Evolutionary conservation across 2,329 filamentous ascomycete genomes (phyloP).

Genomic region (Pseudohalonectria lignicola): DNA sequence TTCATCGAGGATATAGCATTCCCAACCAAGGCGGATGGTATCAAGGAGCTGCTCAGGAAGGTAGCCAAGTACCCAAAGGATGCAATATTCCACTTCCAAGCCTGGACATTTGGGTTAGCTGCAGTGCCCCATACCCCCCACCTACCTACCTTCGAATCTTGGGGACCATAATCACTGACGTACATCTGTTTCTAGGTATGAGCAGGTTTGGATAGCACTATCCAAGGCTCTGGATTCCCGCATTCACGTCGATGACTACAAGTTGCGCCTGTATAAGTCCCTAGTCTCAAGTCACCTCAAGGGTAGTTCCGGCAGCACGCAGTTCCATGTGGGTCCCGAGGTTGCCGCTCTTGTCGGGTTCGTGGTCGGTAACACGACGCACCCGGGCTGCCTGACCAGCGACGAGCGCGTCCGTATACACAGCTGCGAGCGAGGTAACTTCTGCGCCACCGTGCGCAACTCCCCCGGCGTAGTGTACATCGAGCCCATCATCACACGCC

Average conservation of each 20-base stretch:
- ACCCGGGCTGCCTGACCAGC: constrained; percentile 61
- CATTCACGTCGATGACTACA: constrained; percentile 79
- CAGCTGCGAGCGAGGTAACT: constrained; percentile 69
- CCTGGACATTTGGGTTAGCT: constrained; percentile 82
- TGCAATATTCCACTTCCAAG: constrained; percentile 73
- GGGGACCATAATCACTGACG: too few species aligned
- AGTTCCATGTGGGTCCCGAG: constrained; percentile 40
- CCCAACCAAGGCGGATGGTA: constrained; percentile 60
- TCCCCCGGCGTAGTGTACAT: constrained; percentile 56
- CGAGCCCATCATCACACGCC: constrained; percentile 62
- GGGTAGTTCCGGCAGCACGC: too few species aligned
- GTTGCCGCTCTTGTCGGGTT: constrained; percentile 63
- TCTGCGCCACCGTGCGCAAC: constrained; percentile 37
- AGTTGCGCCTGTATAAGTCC: constrained; percentile 59
- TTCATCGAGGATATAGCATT: constrained; percentile 41
- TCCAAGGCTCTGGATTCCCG: constrained; percentile 57
- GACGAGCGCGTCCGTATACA: constrained; percentile 58
- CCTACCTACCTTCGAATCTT: too few species aligned
- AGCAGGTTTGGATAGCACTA: constrained; percentile 82
- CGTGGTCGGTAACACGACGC: constrained; percentile 58
- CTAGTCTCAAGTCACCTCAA: constrained; percentile 37
- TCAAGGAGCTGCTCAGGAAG: constrained; percentile 61
- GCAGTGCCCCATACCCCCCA: constrained; percentile 1
- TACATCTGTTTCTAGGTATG: constrained; percentile 55
- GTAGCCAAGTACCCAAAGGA: constrained; percentile 57